phyloP scores from a whole-genome alignment of 345 rosid genomes.

The Conringia planisiliqua region DNA sequence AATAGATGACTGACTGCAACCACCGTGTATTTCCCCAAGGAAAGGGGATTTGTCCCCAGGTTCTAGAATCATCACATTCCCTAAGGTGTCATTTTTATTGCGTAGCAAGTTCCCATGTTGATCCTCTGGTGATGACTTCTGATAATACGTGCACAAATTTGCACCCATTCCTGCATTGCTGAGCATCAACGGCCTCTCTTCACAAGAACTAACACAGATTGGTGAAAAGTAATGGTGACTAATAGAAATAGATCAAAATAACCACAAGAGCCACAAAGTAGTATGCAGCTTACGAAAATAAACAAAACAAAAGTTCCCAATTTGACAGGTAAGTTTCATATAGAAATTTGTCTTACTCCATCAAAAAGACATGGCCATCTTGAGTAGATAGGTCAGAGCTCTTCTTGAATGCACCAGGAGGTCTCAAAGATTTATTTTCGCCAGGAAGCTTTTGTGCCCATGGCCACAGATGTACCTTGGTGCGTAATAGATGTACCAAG shows the following conservation, averaged over 20 bases:
- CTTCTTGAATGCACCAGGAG: conserved; percentile 99
- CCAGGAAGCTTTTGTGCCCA: conserved; percentile 86
- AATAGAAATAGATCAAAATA: conserved; percentile 2
- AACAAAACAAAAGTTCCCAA: background rate
- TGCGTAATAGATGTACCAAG: conserved; percentile 82
- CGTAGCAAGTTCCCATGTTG: conserved; percentile 56
- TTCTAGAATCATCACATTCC: conserved; percentile 66
- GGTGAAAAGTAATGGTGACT: conserved; percentile 1
- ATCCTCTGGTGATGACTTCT: conserved; percentile 70
- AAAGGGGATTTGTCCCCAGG: conserved; percentile 92
- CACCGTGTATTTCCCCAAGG: conserved; percentile 84
- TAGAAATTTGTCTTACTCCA: conserved; percentile 70
- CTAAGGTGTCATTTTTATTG: conserved; percentile 54
- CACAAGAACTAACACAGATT: conserved; percentile 65
- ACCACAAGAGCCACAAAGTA: conserved; percentile 1
- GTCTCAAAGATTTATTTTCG: conserved; percentile 82
- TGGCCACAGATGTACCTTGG: conserved; percentile 74
- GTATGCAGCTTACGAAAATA: background rate
- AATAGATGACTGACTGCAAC: conserved; percentile 76
- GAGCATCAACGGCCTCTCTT: conserved; percentile 89
- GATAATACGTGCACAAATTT: conserved; percentile 85
- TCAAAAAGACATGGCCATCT: conserved; percentile 91
- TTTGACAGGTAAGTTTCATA: background rate
- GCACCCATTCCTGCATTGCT: conserved; percentile 98
- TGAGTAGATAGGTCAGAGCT: conserved; percentile 91